Evolutionary conservation across 192 early-diverging fungal species (phyloP).

Genomic region (Podila verticillata): DNA sequence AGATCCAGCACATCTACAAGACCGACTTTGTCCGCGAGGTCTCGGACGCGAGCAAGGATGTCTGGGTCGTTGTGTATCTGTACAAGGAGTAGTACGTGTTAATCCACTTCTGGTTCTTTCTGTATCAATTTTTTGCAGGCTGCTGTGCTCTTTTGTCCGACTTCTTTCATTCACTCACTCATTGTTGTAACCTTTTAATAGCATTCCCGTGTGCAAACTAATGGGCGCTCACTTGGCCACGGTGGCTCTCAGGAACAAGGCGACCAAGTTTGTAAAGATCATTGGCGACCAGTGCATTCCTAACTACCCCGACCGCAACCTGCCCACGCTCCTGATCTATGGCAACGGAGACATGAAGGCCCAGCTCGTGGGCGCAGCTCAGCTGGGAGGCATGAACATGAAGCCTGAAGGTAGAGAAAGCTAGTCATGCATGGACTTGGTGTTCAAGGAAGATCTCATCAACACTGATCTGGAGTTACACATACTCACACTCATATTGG

Average conservation of each 20-base stretch:
- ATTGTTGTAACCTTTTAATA: constrained; percentile 54
- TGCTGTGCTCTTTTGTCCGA: background rate
- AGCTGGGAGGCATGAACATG: constrained; percentile 84
- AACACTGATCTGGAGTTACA: background rate
- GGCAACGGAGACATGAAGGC: constrained; percentile 84
- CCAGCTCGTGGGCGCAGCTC: constrained; percentile 84
- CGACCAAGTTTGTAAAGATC: constrained; percentile 96
- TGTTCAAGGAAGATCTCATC: background rate
- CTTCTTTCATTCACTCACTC: no score
- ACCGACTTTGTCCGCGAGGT: constrained; percentile 92
- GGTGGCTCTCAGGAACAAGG: constrained; percentile 78
- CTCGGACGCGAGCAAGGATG: constrained; percentile 87
- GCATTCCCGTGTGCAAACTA: constrained; percentile 86
- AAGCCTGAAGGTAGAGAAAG: constrained; percentile 66
- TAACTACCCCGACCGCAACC: constrained; percentile 91
- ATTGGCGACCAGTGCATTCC: constrained; percentile 93
- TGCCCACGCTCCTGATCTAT: constrained; percentile 94
- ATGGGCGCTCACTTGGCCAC: constrained; percentile 79
- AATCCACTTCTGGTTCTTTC: no score
- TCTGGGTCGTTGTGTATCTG: constrained; percentile 70
- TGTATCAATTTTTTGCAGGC: no score
- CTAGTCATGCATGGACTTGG: background rate
- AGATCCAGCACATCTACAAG: constrained; percentile 88
- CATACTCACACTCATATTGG: background rate
- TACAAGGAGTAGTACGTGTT: constrained; percentile 70